A percentile compares a stretch with the other conserved stretches of the same genome.
phyloP scores from a whole-genome alignment of 1,139 yeast species.

The Chernovozyma aurita region DNA sequence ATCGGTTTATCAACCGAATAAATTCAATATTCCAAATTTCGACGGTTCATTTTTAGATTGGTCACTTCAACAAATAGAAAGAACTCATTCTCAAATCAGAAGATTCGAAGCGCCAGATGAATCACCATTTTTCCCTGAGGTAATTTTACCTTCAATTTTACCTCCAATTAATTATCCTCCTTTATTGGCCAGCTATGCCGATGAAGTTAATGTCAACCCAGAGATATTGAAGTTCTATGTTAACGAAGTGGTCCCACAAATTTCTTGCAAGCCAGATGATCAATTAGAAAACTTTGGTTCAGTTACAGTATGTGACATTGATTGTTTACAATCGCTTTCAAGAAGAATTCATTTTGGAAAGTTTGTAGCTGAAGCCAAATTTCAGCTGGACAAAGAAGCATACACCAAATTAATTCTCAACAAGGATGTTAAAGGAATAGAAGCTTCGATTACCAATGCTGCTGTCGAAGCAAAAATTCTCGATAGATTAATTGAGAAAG shows the following conservation, averaged over 20 bases:
- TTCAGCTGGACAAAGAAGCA: slow-evolving; percentile 57
- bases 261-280: slow-evolving; percentile 67
- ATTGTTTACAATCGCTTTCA: slow-evolving; percentile 81
- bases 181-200: slow-evolving; percentile 67
- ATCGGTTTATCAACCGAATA: slow-evolving; percentile 62
- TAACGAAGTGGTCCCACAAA: slow-evolving; percentile 64
- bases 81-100: slow-evolving; percentile 76
- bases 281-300: slow-evolving; percentile 87
- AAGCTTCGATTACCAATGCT: slow-evolving; percentile 75
- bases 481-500: slow-evolving; percentile 73
- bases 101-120: slow-evolving; percentile 95
- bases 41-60: slow-evolving; percentile 86
- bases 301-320: slow-evolving; percentile 80
- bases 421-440: slow-evolving; percentile 69
- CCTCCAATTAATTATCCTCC: slow-evolving; percentile 80
- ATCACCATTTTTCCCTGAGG: slow-evolving; percentile 79
- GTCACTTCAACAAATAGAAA: slow-evolving; percentile 73
- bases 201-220: slow-evolving; percentile 71
- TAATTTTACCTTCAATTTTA: slow-evolving; percentile 61
- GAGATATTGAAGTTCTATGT: slow-evolving; percentile 68
- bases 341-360: slow-evolving; percentile 95
- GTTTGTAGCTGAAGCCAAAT: slow-evolving; percentile 95
- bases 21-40: slow-evolving; percentile 60
- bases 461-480: slow-evolving; percentile 84
- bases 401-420: slow-evolving; percentile 63